Evolutionary conservation across 352 stramenopile genomes (phyloP), one percentile per base, ranked within the genome.

Genomic region (Aphanomyces stellatus): DNA sequence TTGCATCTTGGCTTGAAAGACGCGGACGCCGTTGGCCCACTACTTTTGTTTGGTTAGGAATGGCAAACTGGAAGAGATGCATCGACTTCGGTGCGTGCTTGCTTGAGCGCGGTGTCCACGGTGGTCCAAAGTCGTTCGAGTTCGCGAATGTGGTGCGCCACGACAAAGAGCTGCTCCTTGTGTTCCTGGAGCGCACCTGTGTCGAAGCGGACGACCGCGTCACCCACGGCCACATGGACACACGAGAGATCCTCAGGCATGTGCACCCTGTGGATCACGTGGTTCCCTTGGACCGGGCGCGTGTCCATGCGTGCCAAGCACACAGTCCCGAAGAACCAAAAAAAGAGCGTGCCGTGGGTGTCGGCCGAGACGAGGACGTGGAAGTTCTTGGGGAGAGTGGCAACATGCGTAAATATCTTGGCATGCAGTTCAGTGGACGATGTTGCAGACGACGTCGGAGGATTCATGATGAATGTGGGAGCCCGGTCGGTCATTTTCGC

Each of bases 341-440:
- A 22, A 15, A 55, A 30, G 6, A 67, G 40, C 3, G 30, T 48
- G n/a, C 60, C 60, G 22, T 22, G 8, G 2, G 41, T 25, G 25
- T 67, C 60, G 22, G 37, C 60, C 34, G 60, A 67, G 2, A 42
- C 60, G 15, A 67, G 60, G 33, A 67, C 22, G n/a, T 67, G 60
- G 27, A 30, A n/a, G n/a, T n/a, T n/a, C n/a, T n/a, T n/a, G n/a
- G n/a, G n/a, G n/a, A n/a, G n/a, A n/a, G n/a, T n/a, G n/a, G n/a
- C n/a, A n/a, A n/a, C n/a, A n/a, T n/a, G n/a, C 28, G 60, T 46
- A 22, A 33, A 67, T 33, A 33, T 67, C 31, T 11, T 57, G 5
- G 46, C 6, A n/a, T 46, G 37, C 37, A 19, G 13, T n/a, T 60
- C 28, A 5, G 22, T n/a, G 33, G 27, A n/a, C n/a, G n/a, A n/a